Evolutionary conservation across 1,284 basidiomycete species (phyloP).

Genomic region (Rhizoctonia solani): DNA sequence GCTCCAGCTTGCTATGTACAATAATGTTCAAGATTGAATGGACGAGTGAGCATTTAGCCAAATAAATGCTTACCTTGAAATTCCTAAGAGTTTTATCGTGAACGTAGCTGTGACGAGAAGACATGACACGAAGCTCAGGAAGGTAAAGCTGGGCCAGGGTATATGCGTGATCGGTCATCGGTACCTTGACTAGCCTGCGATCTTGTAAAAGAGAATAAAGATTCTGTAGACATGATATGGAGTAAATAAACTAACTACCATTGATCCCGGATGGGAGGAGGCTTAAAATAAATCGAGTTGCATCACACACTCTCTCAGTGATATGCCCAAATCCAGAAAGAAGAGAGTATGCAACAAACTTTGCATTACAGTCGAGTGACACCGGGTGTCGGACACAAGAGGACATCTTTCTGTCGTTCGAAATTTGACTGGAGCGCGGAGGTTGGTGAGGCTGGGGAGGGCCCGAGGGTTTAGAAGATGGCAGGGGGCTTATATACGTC

Average conservation of each 20-base stretch:
- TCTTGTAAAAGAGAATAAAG: neutral
- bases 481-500: too few relatives aligned
- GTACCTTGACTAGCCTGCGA: neutral
- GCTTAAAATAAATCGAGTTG: neutral
- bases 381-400: neutral
- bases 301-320: neutral
- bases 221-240: neutral
- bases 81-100: constrained; percentile 2
- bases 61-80: neutral
- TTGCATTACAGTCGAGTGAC: constrained; percentile 18
- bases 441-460: too few relatives aligned
- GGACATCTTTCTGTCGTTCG: too few relatives aligned
- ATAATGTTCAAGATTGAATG: neutral
- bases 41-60: neutral
- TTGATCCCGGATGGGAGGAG: constrained; percentile 13
- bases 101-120: constrained; percentile 4
- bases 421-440: too few relatives aligned
- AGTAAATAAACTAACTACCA: constrained; percentile 15
- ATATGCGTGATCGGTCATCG: constrained; percentile 8
- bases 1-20: constrained; percentile 11
- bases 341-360: constrained; percentile 11
- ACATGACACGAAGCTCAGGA: constrained; percentile 1
- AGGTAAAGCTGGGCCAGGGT: constrained; percentile 18
- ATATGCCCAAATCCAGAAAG: constrained; percentile 5
- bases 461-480: too few relatives aligned